Conservation (phyloP, 768 basidiomycete genomes). For the Podaxis sp. region DNA sequence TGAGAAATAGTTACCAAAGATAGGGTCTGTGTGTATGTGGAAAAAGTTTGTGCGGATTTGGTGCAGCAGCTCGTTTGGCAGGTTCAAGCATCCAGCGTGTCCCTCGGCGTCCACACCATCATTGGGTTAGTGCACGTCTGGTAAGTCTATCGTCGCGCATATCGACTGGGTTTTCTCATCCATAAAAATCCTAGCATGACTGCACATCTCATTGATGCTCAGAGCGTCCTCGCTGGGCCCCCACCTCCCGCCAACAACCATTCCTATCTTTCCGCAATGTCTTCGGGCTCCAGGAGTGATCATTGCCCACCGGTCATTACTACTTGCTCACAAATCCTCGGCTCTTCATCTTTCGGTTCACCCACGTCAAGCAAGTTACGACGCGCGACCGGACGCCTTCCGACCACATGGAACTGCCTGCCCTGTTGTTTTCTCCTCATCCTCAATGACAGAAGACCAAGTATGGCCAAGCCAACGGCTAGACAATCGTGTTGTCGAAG, state of each 20-base stretch:
- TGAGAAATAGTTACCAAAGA: neutral
- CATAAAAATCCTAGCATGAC: slow-evolving; percentile 53
- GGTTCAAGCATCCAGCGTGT: slow-evolving; percentile 23
- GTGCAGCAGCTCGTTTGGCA: neutral
- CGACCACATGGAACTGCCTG: neutral
- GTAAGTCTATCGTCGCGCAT: slow-evolving; percentile 1
- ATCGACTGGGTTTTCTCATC: neutral
- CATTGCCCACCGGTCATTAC: neutral
- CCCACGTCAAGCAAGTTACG: neutral
- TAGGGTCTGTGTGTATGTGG: slow-evolving; percentile 20
- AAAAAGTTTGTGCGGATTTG: slow-evolving; percentile 12
- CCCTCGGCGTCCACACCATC: slow-evolving; percentile 24
- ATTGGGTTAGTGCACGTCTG: slow-evolving; percentile 7
- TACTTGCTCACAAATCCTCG: neutral
- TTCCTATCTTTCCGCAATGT: slow-evolving; percentile 31
- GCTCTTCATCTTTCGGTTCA: neutral
- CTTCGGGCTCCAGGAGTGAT: neutral
- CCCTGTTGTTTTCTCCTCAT: neutral
- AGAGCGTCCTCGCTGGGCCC: slow-evolving; percentile 78
- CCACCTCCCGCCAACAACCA: slow-evolving; percentile 29
- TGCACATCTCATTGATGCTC: slow-evolving; percentile 74
- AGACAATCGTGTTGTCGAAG: neutral
- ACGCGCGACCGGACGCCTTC: neutral
- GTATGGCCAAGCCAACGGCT: neutral
- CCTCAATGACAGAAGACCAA: neutral